Evolutionary conservation across 495 filamentous ascomycete genomes (phyloP), one percentile per base, ranked within the genome.

Genomic region (Clohesyomyces aquaticus): DNA sequence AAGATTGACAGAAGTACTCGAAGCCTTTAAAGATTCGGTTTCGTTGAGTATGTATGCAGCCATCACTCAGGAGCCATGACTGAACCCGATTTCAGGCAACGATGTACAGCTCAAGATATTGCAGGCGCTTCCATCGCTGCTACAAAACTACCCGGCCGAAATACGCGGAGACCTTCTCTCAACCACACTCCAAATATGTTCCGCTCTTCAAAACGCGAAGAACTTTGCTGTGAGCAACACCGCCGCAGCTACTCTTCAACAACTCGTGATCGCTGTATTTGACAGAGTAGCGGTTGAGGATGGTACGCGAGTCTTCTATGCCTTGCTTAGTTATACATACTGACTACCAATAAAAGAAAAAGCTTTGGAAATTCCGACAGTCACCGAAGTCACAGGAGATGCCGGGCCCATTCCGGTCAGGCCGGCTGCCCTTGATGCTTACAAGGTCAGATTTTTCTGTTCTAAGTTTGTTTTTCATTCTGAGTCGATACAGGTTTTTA

Each of bases 91-190:
- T 23, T 69, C 76, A 82, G 92, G 88, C 29, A 83, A 95, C 50
- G 95, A 98, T 74, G 88, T 97, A 1, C 94, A 98, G 69, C 83
- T 98, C 52, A 98, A 97, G 76, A 95, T 98, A 27, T 79, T 98
- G 18, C 94, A 98, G 73, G 90, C 92, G 0, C 78, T 98, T 28
- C 94, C 95, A n/a, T 88, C 91, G 1, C 72, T 98, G 38, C 77
- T 97, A 8, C 92, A 97, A 66, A 94, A 94, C 73, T 98, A 97
- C 77, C 86, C 90, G 0, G 82, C 83, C 58, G 88, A 93, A 45
- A 75, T 98, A 26, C 85, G 86, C 53, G 91, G 89, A 2, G 88
- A 93, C 52, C 81, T 96, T 16, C 81, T 98, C 38, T 88, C 87
- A 29, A 89, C 83, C 25, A 86, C 89, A 2, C 79, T 98, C 65